Percentiles rank a stretch among this genome's conserved stretches.
Conservation (phyloP, 495 filamentous ascomycete species). For the Aspergillus ostianus region DNA sequence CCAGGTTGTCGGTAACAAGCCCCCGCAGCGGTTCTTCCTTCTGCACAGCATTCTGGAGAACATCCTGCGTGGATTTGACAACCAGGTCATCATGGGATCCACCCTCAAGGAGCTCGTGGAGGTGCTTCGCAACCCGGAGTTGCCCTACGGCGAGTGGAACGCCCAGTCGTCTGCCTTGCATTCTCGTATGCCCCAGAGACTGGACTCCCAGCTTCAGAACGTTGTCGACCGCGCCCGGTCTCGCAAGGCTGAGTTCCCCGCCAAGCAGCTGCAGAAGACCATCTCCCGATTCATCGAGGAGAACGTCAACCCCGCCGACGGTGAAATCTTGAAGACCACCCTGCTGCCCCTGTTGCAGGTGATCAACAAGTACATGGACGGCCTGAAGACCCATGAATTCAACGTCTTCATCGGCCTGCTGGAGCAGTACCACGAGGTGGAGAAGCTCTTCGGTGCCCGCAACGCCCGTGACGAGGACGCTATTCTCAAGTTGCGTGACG, state of each 20-base stretch:
- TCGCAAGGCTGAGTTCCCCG: slow-evolving; percentile 85
- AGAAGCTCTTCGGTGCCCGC: slow-evolving; percentile 81
- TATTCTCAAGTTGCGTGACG: slow-evolving; percentile 88
- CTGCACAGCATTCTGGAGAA: slow-evolving; percentile 78
- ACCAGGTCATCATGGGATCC: slow-evolving; percentile 90
- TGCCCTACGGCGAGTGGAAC: slow-evolving; percentile 96
- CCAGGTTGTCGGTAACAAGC: slow-evolving; percentile 84
- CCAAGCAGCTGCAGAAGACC: slow-evolving; percentile 80
- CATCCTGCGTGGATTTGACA: slow-evolving; percentile 93
- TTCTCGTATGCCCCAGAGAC: slow-evolving; percentile 90
- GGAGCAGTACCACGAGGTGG: slow-evolving; percentile 75
- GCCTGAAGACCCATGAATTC: slow-evolving; percentile 88
- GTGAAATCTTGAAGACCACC: slow-evolving; percentile 66
- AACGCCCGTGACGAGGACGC: slow-evolving; percentile 90
- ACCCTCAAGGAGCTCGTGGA: slow-evolving; percentile 87
- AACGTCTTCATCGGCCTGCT: slow-evolving; percentile 74
- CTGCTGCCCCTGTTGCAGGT: slow-evolving; percentile 78
- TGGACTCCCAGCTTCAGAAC: slow-evolving; percentile 75
- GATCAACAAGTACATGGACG: slow-evolving; percentile 80
- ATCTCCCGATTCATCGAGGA: slow-evolving; percentile 88
- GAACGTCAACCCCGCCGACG: slow-evolving; percentile 66
- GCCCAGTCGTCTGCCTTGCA: slow-evolving; percentile 94
- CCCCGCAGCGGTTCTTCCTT: slow-evolving; percentile 79
- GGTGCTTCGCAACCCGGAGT: slow-evolving; percentile 82
- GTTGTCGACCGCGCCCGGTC: slow-evolving; percentile 78